Conservation (phyloP, 1,139 yeast species). For the Yamadazyma trypodendri region DNA sequence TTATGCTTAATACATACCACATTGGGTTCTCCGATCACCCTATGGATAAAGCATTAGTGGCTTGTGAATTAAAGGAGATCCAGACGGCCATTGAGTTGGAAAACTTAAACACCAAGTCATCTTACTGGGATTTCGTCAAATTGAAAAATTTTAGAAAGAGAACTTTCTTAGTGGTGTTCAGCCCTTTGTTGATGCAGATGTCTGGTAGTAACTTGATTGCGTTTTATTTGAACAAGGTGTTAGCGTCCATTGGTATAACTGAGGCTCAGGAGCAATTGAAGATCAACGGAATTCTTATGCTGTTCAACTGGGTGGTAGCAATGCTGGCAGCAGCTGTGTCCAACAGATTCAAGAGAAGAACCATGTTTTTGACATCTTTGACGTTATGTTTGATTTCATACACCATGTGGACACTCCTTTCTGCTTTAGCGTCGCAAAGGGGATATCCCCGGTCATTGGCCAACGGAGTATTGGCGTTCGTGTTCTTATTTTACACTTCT, state of each 20-base stretch:
- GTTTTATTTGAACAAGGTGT: conserved; percentile 48
- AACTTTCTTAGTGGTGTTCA: conserved; percentile 34
- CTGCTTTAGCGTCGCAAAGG: conserved; percentile 35
- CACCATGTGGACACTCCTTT: conserved; percentile 38
- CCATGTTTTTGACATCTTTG: conserved; percentile 40
- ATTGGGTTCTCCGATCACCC: conserved; percentile 34
- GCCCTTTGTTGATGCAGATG: conserved; percentile 43
- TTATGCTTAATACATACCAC: conserved; percentile 42
- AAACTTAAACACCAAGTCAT: conserved; percentile 22
- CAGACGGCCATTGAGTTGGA: conserved; percentile 38
- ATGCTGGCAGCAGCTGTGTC: conserved; percentile 28
- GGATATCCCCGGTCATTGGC: conserved; percentile 35
- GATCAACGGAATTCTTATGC: conserved; percentile 46
- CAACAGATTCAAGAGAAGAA: conserved; percentile 41
- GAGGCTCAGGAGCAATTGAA: conserved; percentile 41
- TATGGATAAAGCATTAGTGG: conserved; percentile 33
- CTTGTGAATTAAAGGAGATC: conserved; percentile 47
- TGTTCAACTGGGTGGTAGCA: conserved; percentile 40
- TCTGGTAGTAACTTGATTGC: conserved; percentile 55
- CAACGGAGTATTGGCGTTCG: conserved; percentile 46
- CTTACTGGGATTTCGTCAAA: conserved; percentile 36
- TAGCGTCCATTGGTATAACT: conserved; percentile 50
- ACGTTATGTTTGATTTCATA: conserved; percentile 37
- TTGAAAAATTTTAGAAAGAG: conserved; percentile 44
- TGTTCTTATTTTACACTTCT: conserved; percentile 38